These are phyloP conservation scores for Lichtheimia corymbifera DNA, from an alignment of 371 early-diverging fungal species.

Conservation along the genomic window DNA sequence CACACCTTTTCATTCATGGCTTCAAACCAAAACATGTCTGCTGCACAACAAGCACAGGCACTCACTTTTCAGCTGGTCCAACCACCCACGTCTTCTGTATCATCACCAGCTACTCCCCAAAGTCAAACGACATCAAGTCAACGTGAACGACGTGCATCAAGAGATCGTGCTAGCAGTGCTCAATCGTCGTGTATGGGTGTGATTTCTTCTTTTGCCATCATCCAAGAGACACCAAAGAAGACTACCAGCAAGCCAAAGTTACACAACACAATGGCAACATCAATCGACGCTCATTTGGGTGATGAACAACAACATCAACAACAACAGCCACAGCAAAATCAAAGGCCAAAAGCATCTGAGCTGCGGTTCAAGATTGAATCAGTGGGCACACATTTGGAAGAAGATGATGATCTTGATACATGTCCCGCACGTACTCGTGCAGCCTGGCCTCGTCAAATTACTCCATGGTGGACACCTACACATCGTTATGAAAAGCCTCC, in stretches of 20 bases:
- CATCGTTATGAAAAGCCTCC: conserved; percentile 73
- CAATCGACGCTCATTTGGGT: not conserved
- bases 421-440: conserved; percentile 42
- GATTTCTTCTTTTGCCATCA: conserved; percentile 20
- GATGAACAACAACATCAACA: conserved; percentile 5
- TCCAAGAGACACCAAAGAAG: conserved; percentile 17
- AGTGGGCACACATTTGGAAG: conserved; percentile 40
- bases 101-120: not conserved
- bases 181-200: conserved; percentile 14
- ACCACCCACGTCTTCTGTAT: not conserved
- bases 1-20: not conserved
- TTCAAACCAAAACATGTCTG: not conserved
- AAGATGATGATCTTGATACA: conserved; percentile 46
- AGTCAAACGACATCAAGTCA: not conserved
- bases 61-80: not conserved
- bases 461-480: conserved; percentile 49
- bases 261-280: conserved; percentile 3
- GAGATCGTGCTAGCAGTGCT: not conserved
- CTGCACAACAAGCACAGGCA: not conserved
- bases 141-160: conserved; percentile 1
- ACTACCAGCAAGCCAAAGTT: conserved; percentile 3
- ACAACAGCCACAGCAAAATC: conserved; percentile 4
- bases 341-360: conserved; percentile 16
- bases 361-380: conserved; percentile 44
- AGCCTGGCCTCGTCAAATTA: conserved; percentile 42